Evolutionary conservation across 2,329 filamentous ascomycete species (phyloP), one percentile per base, ranked within the genome.

Genomic region (Hypoxylon rubiginosum): DNA sequence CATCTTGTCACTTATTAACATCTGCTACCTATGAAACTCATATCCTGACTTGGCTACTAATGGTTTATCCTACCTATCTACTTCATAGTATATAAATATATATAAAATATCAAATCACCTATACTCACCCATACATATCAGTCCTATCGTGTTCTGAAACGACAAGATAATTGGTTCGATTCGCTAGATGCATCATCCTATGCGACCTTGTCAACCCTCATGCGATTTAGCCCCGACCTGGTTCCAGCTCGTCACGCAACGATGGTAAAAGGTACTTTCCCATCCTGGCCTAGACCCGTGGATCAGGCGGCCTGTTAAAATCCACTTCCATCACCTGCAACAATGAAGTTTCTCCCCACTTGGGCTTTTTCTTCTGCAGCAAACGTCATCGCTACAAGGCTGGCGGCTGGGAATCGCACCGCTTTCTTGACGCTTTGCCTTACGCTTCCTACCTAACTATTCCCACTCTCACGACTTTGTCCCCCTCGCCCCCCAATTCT

Each of bases 311-410:
- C 24, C 13, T 55, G 24, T 51, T 55, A 39, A 34, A 58, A 39
- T 58, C 53, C 60, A 58, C 60, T 49, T 54, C 48, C 60, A 43
- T 58, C 46, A 57, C 53, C 28, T 48, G 58, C 58, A 52, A 66
- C 62, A 66, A 68, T 53, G 58, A 52, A 68, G 50, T n/a, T 32
- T 39, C 49, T 60, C 67, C 67, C 67, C 58, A 53, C 63, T 63
- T 61, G 63, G 50, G 30, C 5, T 19, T 8, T 15, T 58, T 19
- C 11, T 69, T 64, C 60, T 64, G 59, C 64, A 69, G 54, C 50
- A 67, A 69, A 69, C 67, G 67, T 69, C 67, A 69, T 69, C 60
- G 67, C 56, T 69, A 69, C 63, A 69, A 69, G 67, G 67, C 67
- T 69, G 57, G 64, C 39, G 50, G 39, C 46, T 39, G 39, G 41